Percentiles rank a stretch among this genome's conserved stretches.
Evolutionary conservation across 371 early-diverging fungal genomes (phyloP).

Genomic region (Mucor velutinosus): DNA sequence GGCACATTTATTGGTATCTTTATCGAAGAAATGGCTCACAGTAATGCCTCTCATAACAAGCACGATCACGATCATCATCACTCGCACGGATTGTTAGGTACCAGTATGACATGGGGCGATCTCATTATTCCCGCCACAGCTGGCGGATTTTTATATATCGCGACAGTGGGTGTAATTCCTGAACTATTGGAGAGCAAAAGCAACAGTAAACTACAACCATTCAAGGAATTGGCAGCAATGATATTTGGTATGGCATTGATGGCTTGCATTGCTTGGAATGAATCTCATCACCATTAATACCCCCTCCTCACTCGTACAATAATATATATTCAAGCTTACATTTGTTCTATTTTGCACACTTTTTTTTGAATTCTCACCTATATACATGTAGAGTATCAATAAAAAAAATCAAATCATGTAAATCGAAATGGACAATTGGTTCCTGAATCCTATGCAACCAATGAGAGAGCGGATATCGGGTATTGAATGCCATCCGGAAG

Average conservation of each 20-base stretch:
- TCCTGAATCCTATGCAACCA: not conserved
- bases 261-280: constrained; percentile 67
- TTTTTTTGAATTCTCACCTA: not conserved
- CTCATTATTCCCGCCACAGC: constrained; percentile 87
- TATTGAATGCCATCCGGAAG: constrained; percentile 10
- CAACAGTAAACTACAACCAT: constrained; percentile 53
- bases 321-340: not conserved
- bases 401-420: not conserved
- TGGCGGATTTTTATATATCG: constrained; percentile 89
- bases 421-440: not conserved
- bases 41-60: not conserved
- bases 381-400: not conserved
- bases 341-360: not conserved
- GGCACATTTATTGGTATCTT: constrained; percentile 82
- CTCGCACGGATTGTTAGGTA: constrained; percentile 51
- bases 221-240: constrained; percentile 63
- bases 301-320: not conserved
- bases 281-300: constrained; percentile 21
- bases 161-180: constrained; percentile 86
- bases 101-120: constrained; percentile 56
- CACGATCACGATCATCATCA: constrained; percentile 9
- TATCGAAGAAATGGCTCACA: constrained; percentile 62
- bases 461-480: not conserved
- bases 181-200: constrained; percentile 74
- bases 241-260: constrained; percentile 67